Percentiles rank a stretch among this genome's conserved stretches.
Conservation (phyloP, 2,329 filamentous ascomycete genomes). For the Cryphonectria parasitica region DNA sequence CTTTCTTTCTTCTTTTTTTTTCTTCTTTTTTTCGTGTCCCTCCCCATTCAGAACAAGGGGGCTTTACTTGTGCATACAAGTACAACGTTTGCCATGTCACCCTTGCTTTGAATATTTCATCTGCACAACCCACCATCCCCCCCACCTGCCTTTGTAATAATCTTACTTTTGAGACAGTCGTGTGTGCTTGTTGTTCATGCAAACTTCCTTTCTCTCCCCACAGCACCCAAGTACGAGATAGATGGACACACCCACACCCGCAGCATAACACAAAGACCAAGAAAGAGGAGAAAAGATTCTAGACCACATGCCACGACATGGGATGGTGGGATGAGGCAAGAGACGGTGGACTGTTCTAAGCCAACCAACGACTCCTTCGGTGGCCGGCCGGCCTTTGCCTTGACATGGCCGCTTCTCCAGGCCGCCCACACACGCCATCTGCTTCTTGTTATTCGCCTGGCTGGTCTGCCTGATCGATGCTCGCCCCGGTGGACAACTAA, state of each 20-base stretch:
- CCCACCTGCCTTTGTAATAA: background rate
- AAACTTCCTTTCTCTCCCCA: background rate
- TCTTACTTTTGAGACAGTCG: background rate
- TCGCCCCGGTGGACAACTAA: background rate
- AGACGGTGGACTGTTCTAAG: constrained; percentile 4
- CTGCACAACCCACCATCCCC: background rate
- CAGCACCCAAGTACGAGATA: too few species aligned
- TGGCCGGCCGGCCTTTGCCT: constrained; percentile 2
- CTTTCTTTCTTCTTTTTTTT: background rate
- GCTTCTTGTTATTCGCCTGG: background rate
- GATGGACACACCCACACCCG: background rate
- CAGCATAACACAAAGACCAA: background rate
- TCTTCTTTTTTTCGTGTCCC: background rate
- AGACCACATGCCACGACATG: background rate
- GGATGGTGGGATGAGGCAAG: constrained; percentile 3
- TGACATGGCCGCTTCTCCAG: constrained; percentile 1
- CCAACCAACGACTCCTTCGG: constrained; percentile 14
- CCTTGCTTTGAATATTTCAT: background rate
- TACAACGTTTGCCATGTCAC: background rate
- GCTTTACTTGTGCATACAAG: background rate
- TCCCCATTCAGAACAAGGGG: background rate
- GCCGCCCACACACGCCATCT: background rate
- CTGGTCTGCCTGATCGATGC: too few species aligned
- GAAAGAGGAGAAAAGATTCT: background rate
- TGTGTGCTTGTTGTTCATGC: background rate